Evolutionary conservation across 306 rosid species (phyloP), one percentile per base, ranked within the genome.

Genomic region (Alnus rubra): DNA sequence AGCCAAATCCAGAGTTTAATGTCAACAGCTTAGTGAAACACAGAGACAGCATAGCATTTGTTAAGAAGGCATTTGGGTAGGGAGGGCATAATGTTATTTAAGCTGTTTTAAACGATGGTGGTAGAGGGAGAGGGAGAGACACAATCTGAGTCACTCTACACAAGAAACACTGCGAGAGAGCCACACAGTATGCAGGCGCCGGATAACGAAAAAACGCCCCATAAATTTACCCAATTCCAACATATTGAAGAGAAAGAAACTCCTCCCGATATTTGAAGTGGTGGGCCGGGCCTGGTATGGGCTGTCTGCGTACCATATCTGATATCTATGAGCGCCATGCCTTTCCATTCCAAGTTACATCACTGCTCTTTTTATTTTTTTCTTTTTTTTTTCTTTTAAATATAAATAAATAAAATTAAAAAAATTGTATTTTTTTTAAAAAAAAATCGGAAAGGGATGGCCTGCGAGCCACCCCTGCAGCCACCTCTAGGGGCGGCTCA

Each of bases 1-100:
- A 91, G 82, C 79, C 83, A 85, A 86, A 53, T 76, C 74, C 87
- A 50, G 75, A 71, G 56, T 81, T 52, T 82, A 62, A 73, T 23
- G 7, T 9, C 51, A 82, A 55, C 53, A 82, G 80, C 73, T 53
- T 68, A 74, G 74, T 63, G 47, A 76, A 53, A 77, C 5, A 23
- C 8, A 49, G 78, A 55, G 78, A 48, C 39, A n/a, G 55, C 78
- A 67, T 71, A 51, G 82, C 76, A 67, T 56, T 79, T 28, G 56
- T 48, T 45, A 74, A 44, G 69, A 11, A 37, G 71, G 12, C 67
- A 80, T 48, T 12, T 45, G 50, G 30, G 12, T 9, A 7, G 18
- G 18, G 30, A 18, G 51, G 50, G 47, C 12, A n/a, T 14, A 69
- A n/a, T 70, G 28, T 28, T 10, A 3, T 48, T 9, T 8, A 23